Base-by-base conservation (phyloP, 1,284 basidiomycete genomes). In the Hypsizygus ulmarius region DNA sequence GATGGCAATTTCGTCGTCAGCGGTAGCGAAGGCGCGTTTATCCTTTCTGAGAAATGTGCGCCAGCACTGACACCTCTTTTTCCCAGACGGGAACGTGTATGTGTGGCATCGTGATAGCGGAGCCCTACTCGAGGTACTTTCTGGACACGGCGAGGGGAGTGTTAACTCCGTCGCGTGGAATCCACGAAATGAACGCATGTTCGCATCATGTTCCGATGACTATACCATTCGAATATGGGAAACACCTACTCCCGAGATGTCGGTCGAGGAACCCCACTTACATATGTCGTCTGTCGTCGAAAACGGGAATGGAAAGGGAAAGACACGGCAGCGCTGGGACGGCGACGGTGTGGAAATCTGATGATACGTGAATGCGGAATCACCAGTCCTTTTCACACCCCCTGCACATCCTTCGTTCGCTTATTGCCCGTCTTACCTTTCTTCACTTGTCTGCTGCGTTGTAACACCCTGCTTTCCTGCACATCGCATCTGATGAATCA, bases 131-230 rank as follows among this genome's bases (percentile, higher is more conserved):
- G 92, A 97, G 66, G 78, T 85, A 18, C 78, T 98, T 1, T 66
- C 78, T 1, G 96, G 95, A 0, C 97, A 99, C 60, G 87, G 84
- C 11, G 67, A 69, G 42, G 93, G 93, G 32, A 89, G 87, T 50
- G 95, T 99, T 51, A 99, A 98, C 66, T 87, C 88, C 14, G 94
- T 99, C 8, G 90, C 93, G 11, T 99, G 97, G 97, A 96, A 97
- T 67, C 93, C 93, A 18, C 77, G 74, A 51, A 84, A 90, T 53
- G 78, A 85, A 57, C 79, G 81, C 50, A 90, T 98, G 79, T 96
- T 99, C 69, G 96, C 96, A 21, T 90, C 88, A 33, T 94, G 92
- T 66, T 92, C 90, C 41, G 93, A 96, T 65, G 93, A 96, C 68
- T 70, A 71, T 47, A 90, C 86, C 3, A 82, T 96, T 61, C 84